Percentiles rank a stretch among this genome's conserved stretches.
phyloP scores from a whole-genome alignment of 495 filamentous ascomycete genomes.

The Lophiostoma macrostomum region DNA sequence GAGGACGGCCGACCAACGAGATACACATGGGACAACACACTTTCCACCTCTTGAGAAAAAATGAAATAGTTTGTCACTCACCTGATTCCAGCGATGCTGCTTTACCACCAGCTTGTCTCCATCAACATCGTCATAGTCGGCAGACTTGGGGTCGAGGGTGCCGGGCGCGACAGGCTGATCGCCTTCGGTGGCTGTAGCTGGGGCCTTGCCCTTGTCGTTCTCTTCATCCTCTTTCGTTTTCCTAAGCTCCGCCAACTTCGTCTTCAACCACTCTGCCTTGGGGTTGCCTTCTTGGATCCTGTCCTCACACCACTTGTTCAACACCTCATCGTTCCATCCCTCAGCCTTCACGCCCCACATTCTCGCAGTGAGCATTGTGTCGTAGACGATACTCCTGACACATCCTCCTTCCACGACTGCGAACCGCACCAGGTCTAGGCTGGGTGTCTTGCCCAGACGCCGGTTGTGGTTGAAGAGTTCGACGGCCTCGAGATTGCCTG shows the following conservation, averaged over 20 bases:
- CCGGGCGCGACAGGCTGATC: too few species aligned
- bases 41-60: too few species aligned
- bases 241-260: conserved; percentile 24
- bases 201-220: not conserved
- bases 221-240: not conserved
- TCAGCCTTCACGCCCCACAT: conserved; percentile 12
- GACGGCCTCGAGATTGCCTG: conserved; percentile 18
- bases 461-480: conserved; percentile 30
- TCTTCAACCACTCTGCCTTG: conserved; percentile 24
- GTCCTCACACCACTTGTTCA: conserved; percentile 25
- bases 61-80: too few species aligned
- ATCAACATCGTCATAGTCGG: conserved; percentile 15
- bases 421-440: conserved; percentile 19
- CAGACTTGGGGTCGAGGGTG: conserved; percentile 12
- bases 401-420: conserved; percentile 29
- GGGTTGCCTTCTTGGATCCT: conserved; percentile 13
- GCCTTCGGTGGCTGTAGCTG: too few species aligned
- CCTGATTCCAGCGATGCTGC: conserved; percentile 17
- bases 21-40: too few species aligned
- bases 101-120: conserved; percentile 15
- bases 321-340: conserved; percentile 3
- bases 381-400: conserved; percentile 23
- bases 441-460: conserved; percentile 22
- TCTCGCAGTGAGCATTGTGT: conserved; percentile 22
- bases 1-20: too few species aligned